These are phyloP conservation scores for Odontarrhena argentea DNA, from an alignment of 345 rosid species.

Conservation along the genomic window DNA sequence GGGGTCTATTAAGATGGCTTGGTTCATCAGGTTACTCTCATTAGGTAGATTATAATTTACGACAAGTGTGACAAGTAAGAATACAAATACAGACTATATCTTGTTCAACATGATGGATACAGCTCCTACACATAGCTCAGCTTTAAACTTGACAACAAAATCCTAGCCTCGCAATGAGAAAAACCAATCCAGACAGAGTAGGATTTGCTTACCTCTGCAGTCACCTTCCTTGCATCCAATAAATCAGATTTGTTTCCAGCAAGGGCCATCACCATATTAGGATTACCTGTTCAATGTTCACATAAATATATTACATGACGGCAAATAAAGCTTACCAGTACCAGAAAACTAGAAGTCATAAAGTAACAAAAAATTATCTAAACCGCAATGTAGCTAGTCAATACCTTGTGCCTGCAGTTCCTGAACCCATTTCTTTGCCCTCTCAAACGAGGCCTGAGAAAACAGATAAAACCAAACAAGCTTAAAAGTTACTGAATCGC, in stretches of 20 bases:
- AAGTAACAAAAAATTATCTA: conserved; percentile 1
- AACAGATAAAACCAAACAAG: neutral
- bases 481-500: conserved; percentile 1
- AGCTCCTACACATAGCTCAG: conserved; percentile 12
- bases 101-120: conserved; percentile 22
- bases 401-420: conserved; percentile 96
- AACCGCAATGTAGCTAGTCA: conserved; percentile 18
- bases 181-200: conserved; percentile 16
- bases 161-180: neutral
- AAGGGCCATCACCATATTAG: conserved; percentile 90
- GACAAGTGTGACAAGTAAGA: conserved; percentile 12
- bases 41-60: conserved; percentile 14
- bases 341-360: neutral
- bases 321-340: neutral
- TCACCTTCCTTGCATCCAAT: conserved; percentile 75
- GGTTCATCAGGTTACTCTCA: conserved; percentile 19
- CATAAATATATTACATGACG: neutral
- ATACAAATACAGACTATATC: neutral
- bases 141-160: conserved; percentile 2
- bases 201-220: conserved; percentile 64
- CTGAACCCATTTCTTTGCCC: conserved; percentile 97
- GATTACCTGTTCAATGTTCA: conserved; percentile 56
- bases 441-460: conserved; percentile 83
- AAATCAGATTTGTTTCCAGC: conserved; percentile 95
- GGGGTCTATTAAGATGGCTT: conserved; percentile 19